phyloP scores from a whole-genome alignment of 495 filamentous ascomycete species.

The Diplogelasinospora grovesii region DNA sequence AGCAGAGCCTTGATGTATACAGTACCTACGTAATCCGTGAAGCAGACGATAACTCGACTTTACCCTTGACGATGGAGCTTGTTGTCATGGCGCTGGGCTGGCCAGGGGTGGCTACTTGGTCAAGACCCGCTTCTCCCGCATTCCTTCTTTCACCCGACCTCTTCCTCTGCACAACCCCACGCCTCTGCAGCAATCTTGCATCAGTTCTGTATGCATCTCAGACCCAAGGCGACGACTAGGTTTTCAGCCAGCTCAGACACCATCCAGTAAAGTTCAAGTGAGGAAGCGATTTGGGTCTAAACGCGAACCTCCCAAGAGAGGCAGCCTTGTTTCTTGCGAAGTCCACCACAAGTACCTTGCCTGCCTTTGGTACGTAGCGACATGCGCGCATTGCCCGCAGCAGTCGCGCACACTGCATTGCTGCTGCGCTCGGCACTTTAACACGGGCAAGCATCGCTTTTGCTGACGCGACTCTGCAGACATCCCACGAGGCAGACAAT shows the following conservation, averaged over 20 bases:
- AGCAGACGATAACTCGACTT: constrained; percentile 8
- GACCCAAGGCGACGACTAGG: constrained; percentile 19
- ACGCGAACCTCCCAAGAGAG: too few species aligned
- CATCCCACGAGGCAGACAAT: constrained; percentile 23
- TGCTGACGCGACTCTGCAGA: constrained; percentile 37
- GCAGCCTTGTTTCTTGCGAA: too few species aligned
- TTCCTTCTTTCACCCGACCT: constrained; percentile 24
- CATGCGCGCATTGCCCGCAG: neutral
- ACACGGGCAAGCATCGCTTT: constrained; percentile 12
- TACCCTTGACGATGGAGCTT: constrained; percentile 22
- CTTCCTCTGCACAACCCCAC: constrained; percentile 28
- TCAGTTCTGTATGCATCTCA: constrained; percentile 29
- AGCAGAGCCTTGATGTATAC: too few species aligned
- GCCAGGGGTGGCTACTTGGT: constrained; percentile 6
- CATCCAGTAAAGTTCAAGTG: constrained; percentile 8
- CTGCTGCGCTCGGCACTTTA: constrained; percentile 2
- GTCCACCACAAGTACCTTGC: neutral
- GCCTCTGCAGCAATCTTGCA: constrained; percentile 30
- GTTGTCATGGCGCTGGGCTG: constrained; percentile 18
- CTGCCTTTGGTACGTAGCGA: neutral
- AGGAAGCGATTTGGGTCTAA: too few species aligned
- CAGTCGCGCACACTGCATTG: neutral
- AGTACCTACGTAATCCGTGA: neutral
- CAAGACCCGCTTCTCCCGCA: constrained; percentile 29
- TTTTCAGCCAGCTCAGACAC: constrained; percentile 25